These are phyloP conservation scores for Chenopodium formosanum DNA, from an alignment of 148 eudicot species.

Conservation along the genomic window DNA sequence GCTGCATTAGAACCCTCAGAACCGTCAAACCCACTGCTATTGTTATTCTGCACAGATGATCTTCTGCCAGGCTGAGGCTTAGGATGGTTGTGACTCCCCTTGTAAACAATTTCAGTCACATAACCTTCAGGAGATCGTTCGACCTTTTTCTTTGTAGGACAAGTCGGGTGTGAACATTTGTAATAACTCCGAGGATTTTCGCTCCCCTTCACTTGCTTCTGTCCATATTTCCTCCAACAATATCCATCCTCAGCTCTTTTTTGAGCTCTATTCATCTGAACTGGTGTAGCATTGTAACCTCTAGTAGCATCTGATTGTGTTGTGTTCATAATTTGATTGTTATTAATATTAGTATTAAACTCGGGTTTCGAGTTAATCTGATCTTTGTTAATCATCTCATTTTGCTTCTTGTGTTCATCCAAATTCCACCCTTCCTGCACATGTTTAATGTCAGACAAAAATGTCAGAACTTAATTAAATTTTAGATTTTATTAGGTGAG, in stretches of 20 bases:
- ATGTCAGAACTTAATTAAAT: conserved; percentile 17
- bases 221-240: conserved; percentile 81
- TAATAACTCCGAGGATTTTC: conserved; percentile 82
- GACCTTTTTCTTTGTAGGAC: conserved; percentile 84
- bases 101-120: conserved; percentile 75
- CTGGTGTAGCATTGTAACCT: conserved; percentile 29
- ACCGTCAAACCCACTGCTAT: conserved; percentile 14
- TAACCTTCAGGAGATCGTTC: conserved; percentile 60
- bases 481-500: conserved; percentile 15
- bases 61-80: conserved; percentile 65
- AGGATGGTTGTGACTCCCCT: conserved; percentile 77
- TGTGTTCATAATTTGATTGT: conserved; percentile 24
- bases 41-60: conserved; percentile 27
- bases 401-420: conserved; percentile 38
- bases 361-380: conserved; percentile 8
- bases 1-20: conserved; percentile 21
- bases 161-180: conserved; percentile 66
- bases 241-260: conserved; percentile 68
- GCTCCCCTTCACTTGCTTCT: conserved; percentile 80
- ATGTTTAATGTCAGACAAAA: conserved; percentile 24
- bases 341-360: conserved; percentile 15
- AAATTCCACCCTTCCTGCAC: conserved; percentile 41
- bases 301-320: conserved; percentile 19
- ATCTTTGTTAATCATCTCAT: conserved; percentile 29
- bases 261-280: conserved; percentile 54